Evolutionary conservation across 805 yeast species (phyloP), one percentile per base, ranked within the genome.

Genomic region (Candida silvicultrix): DNA sequence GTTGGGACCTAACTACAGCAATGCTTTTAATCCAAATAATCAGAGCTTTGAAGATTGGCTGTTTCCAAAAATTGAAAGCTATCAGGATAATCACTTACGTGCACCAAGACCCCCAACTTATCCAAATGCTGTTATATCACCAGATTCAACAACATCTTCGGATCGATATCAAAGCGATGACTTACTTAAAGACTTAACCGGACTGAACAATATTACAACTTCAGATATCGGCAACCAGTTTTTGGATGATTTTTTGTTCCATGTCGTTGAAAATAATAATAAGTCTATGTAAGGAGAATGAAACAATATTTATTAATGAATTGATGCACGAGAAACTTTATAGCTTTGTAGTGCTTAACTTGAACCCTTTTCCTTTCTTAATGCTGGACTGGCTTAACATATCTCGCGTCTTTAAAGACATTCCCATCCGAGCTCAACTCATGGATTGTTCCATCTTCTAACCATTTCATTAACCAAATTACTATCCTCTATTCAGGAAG

Each of bases 11-110:
- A 15, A 15, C n/a, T 25, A 15, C 14, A 14, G 8, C 14, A 14
- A 15, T 6, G 11, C 5, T 5, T 35, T 16, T 6, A 10, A 4
- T 11, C 10, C 22, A 10, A 10, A 7, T 14, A 35, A 35, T 35
- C 22, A 38, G 19, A 43, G 22, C 25, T 56, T 53, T 42, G 58
- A 56, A 35, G 63, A 58, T 25, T 56, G 59, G 60, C 31, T 58
- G 19, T 55, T 56, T 25, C 58, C 60, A 7, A 48, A 41, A 16
- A 25, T 52, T 14, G 54, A 49, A 10, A 35, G 41, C 21, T 18
- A 19, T 15, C 36, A 18, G 4, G 22, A 16, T 7, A 35, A 15
- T 19, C 10, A 22, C 7, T 22, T 19, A 3, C 21, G 19, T 5
- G 19, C 44, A 11, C 19, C 32, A 9, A 19, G 20, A 3, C 19